Evolutionary conservation across 2,329 filamentous ascomycete genomes (phyloP).

Genomic region (Trichophyton mentagrophytes): DNA sequence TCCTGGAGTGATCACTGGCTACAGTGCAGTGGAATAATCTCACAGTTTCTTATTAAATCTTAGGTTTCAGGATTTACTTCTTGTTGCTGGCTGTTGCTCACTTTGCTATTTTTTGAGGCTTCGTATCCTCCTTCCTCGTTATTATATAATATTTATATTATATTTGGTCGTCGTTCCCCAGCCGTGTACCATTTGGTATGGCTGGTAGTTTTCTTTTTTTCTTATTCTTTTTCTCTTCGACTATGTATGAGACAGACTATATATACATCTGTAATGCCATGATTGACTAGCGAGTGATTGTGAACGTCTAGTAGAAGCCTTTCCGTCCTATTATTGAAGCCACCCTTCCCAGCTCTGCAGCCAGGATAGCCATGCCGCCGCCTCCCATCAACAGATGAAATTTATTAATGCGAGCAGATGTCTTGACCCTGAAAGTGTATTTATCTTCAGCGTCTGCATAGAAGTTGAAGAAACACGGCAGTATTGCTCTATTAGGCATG

Average conservation of each 20-base stretch:
- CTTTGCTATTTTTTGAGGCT: not conserved
- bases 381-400: not conserved
- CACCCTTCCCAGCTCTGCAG: not conserved
- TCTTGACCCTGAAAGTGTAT: not conserved
- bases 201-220: not conserved
- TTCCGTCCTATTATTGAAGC: not conserved
- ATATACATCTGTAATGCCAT: not conserved
- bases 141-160: conserved; percentile 2
- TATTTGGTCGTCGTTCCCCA: not conserved
- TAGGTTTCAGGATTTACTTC: conserved; percentile 1
- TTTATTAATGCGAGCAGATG: not conserved
- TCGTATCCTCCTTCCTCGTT: not conserved
- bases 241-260: not conserved
- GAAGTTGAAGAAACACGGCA: not conserved
- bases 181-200: not conserved
- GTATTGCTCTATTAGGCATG: not conserved
- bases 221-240: not conserved
- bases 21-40: conserved; percentile 2
- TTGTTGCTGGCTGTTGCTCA: not conserved
- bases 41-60: conserved; percentile 2
- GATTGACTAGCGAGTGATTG: not conserved
- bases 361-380: not conserved
- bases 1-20: not conserved
- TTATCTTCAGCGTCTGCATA: not conserved
- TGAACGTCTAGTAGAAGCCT: not conserved